Evolutionary conservation across 2,329 filamentous ascomycete genomes (phyloP), one percentile per base, ranked within the genome.

Genomic region (Arthrobotrys pseudoclavata): DNA sequence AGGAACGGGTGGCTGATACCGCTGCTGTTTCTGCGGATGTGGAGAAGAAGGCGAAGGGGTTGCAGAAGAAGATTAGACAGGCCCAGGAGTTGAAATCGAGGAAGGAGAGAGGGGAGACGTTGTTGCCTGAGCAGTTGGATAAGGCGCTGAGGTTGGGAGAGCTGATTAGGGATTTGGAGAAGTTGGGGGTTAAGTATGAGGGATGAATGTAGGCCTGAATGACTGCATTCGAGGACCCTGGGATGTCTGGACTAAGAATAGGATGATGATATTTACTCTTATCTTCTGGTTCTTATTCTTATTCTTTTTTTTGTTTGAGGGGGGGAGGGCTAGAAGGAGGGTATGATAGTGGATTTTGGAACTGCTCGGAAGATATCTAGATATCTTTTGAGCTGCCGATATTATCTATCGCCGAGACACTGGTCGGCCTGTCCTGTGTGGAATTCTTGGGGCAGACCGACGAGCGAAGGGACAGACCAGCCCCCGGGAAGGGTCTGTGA

Each of bases 111-210:
- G 96, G 96, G 20, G 91, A 93, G 83, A 87, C 89, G 3, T 85
- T 99, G 77, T 86, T 98, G 26, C 95, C 94, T 0, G 96, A 99
- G 85, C 96, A 99, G 85, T 91, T 98, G 79, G 94, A 95, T 81
- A 99, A 99, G 86, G 93, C 99, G 69, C 96, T 97, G 83, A 97
- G 96, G 84, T 97, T 99, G 83, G 93, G 93, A 79, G 96, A 99
- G 85, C 87, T 99, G 62, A 90, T 97, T 72, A 89, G 94, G 12
- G 94, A 98, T 83, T 85, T 99, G 69, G 92, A 96, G 81, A 88
- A 89, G 1, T 86, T 99, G 29, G 95, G 95, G 0, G 93, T 98
- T 79, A 91, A 96, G 81, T 87, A 87, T 24, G 69, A 72, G 48
- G 69, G 53, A 18, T 77, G 68, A 71, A 24, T 37, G 22, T 34